Evolutionary conservation across 805 yeast species (phyloP).

Genomic region (Lachancea lanzarotensis): DNA sequence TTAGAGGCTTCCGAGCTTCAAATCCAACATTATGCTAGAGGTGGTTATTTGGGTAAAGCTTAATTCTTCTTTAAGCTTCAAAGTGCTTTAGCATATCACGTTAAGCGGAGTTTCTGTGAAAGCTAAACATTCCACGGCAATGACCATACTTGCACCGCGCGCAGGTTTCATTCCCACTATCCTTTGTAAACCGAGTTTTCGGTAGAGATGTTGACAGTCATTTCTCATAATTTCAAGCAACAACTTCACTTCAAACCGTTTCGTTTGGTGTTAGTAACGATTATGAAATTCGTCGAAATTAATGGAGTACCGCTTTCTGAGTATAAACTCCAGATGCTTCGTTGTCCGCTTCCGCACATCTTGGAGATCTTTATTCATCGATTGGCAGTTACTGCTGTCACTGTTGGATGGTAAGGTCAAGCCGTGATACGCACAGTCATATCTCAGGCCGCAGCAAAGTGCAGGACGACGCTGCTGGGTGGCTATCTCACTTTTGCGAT

Average conservation of each 20-base stretch:
- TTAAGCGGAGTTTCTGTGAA: neutral
- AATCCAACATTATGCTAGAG: neutral
- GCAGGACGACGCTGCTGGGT: no score
- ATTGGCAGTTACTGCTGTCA: neutral
- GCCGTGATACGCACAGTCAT: no score
- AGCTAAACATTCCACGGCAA: neutral
- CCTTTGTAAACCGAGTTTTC: conserved; percentile 11
- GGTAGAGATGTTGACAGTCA: conserved; percentile 7
- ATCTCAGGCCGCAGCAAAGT: no score
- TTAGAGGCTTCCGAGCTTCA: conserved; percentile 1
- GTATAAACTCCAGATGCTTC: neutral
- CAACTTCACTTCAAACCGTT: no score
- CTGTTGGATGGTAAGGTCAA: no score
- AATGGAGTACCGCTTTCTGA: neutral
- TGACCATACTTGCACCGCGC: conserved; percentile 6
- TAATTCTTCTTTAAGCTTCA: conserved; percentile 1
- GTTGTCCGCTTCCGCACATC: neutral
- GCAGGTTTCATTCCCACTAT: conserved; percentile 6
- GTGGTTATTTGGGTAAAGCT: conserved; percentile 1
- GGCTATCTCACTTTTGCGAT: no score
- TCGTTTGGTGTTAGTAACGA: neutral
- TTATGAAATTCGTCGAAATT: conserved; percentile 10
- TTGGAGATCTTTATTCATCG: neutral
- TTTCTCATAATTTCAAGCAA: neutral
- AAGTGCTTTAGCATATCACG: conserved; percentile 2